phyloP scores from a whole-genome alignment of 176 grass and related monocot genomes.

The Oryza glaberrima region DNA sequence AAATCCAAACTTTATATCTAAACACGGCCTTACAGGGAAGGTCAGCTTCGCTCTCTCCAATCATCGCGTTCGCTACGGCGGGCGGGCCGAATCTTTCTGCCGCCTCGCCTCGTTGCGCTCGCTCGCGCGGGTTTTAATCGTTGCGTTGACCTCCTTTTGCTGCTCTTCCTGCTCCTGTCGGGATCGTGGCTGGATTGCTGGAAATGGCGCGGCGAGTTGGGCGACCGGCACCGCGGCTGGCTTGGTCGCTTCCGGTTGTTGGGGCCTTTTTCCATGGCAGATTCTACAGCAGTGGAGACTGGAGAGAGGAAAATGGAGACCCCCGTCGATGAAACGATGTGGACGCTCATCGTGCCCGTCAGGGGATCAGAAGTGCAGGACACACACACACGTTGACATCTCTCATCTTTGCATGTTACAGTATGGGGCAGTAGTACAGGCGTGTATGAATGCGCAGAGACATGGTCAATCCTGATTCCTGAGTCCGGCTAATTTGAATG shows the following conservation, averaged over 20 bases:
- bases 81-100: neutral
- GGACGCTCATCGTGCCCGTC: neutral
- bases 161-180: neutral
- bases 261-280: neutral
- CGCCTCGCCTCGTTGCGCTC: neutral
- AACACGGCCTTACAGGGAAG: neutral
- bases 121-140: neutral
- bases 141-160: neutral
- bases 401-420: neutral
- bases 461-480: no score
- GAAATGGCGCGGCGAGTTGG: neutral
- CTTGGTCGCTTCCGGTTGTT: neutral
- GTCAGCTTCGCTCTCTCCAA: neutral
- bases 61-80: slow-evolving; percentile 13
- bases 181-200: slow-evolving; percentile 19
- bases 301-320: neutral
- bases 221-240: neutral
- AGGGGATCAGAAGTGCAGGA: neutral
- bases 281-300: neutral
- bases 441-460: no score
- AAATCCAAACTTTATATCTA: no score
- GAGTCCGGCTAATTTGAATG: no score
- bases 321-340: neutral
- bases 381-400: neutral
- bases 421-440: no score